phyloP scores from a whole-genome alignment of 2,329 filamentous ascomycete genomes.

The Corynespora cassiicola region DNA sequence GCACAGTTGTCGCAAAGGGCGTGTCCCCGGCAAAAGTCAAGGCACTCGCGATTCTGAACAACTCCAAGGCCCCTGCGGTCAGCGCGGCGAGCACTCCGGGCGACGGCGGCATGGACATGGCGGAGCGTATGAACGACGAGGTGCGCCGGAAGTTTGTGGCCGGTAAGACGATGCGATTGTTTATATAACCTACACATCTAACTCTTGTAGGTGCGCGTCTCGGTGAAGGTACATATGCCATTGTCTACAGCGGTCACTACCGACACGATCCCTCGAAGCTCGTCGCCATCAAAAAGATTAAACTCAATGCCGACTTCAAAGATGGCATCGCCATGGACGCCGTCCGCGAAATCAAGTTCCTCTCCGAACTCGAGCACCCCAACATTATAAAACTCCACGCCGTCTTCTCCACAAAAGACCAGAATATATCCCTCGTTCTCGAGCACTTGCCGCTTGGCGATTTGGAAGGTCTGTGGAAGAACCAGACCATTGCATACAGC shows the following conservation, averaged over 20 bases:
- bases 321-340: conserved; percentile 95
- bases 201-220: conserved; percentile 75
- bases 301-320: conserved; percentile 81
- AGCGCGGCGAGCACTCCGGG: conserved; percentile 21
- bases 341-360: conserved; percentile 92
- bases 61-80: conserved; percentile 19
- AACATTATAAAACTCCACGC: conserved; percentile 94
- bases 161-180: conserved; percentile 62
- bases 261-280: conserved; percentile 72
- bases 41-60: conserved; percentile 39
- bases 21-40: conserved; percentile 36
- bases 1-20: conserved; percentile 8
- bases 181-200: conserved; percentile 1
- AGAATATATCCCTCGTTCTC: conserved; percentile 94
- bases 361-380: conserved; percentile 91
- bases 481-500: conserved; percentile 82
- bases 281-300: conserved; percentile 95
- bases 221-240: conserved; percentile 95
- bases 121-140: conserved; percentile 56
- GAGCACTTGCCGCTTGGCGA: conserved; percentile 95
- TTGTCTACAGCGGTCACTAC: conserved; percentile 89
- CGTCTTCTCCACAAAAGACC: conserved; percentile 94
- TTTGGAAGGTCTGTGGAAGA: conserved; percentile 84
- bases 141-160: conserved; percentile 87
- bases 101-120: conserved; percentile 45